phyloP scores from a whole-genome alignment of 225 moss, liverwort and hornwort genomes.

The Sphagnum contortum region DNA sequence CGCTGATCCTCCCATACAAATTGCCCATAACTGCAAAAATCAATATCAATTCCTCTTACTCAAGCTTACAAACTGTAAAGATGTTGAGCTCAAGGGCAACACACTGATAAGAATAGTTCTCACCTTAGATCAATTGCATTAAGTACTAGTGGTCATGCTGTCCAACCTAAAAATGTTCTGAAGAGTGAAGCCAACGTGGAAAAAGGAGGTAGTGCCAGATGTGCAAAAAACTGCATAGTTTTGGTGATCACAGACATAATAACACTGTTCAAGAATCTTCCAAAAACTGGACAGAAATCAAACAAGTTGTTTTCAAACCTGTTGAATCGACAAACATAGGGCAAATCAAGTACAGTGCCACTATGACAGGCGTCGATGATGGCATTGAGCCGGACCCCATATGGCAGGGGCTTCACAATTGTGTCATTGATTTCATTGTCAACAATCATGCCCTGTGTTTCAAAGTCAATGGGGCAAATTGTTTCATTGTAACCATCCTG shows the following conservation, averaged over 20 bases:
- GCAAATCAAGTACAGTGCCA: conserved; percentile 90
- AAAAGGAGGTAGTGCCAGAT: too few species aligned
- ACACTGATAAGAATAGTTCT: too few species aligned
- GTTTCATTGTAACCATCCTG: conserved; percentile 90
- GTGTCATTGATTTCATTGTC: conserved; percentile 83
- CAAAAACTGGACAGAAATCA: too few species aligned
- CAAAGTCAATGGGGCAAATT: conserved; percentile 82
- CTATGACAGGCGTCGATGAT: conserved; percentile 96
- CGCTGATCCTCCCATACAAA: conserved; percentile 89
- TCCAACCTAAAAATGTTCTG: too few species aligned
- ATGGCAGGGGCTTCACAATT: conserved; percentile 69
- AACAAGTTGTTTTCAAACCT: conserved; percentile 24
- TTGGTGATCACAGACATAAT: too few species aligned
- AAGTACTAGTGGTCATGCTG: too few species aligned
- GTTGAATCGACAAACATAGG: conserved; percentile 69
- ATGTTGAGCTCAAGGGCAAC: not conserved
- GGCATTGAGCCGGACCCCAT: conserved; percentile 85
- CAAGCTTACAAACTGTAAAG: not conserved
- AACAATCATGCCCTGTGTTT: conserved; percentile 82
- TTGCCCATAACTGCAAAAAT: conserved; percentile 48
- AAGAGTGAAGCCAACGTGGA: too few species aligned
- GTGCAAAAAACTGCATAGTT: too few species aligned
- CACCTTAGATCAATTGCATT: too few species aligned
- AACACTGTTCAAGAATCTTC: too few species aligned
- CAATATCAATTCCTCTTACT: not conserved